phyloP scores from a whole-genome alignment of 2,329 filamentous ascomycete species.

The Ceratocystis cacaofunesta region DNA sequence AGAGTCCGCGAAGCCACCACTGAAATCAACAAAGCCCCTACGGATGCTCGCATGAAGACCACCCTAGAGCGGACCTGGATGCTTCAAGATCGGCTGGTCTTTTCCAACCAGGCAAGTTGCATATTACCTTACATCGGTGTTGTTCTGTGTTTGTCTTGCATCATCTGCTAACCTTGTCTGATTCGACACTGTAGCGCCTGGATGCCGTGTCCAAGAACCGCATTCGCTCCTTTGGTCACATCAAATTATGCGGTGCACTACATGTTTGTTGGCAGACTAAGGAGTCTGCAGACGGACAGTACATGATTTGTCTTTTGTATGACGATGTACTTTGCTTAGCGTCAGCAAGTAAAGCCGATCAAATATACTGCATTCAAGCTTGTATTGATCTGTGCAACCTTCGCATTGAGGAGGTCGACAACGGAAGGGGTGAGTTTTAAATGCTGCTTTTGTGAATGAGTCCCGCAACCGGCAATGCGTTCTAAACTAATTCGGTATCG shows the following conservation, averaged over 20 bases:
- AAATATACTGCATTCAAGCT: constrained; percentile 57
- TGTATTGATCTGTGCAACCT: constrained; percentile 54
- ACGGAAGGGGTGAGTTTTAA: constrained; percentile 47
- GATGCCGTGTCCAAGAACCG: constrained; percentile 43
- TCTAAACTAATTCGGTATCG: constrained; percentile 18
- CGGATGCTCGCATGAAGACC: constrained; percentile 53
- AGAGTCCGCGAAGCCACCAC: constrained; percentile 59
- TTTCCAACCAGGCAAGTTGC: constrained; percentile 44
- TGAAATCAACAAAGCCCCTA: constrained; percentile 72
- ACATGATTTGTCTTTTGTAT: constrained; percentile 78
- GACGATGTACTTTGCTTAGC: constrained; percentile 66
- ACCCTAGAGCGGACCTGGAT: constrained; percentile 70
- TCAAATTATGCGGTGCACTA: constrained; percentile 67
- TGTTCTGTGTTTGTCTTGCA: not conserved
- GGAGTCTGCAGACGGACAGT: constrained; percentile 55
- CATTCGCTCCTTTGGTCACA: constrained; percentile 67
- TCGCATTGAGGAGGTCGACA: constrained; percentile 57
- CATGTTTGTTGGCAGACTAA: constrained; percentile 68
- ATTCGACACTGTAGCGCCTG: constrained; percentile 27
- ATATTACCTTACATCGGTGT: not conserved
- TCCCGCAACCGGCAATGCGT: not conserved
- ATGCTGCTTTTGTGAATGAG: constrained; percentile 6
- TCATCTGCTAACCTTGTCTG: constrained; percentile 1
- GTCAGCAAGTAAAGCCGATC: constrained; percentile 45
- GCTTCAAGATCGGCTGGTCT: constrained; percentile 65